Evolutionary conservation across 2,329 filamentous ascomycete genomes (phyloP).

Genomic region (Colletotrichum sansevieriae): DNA sequence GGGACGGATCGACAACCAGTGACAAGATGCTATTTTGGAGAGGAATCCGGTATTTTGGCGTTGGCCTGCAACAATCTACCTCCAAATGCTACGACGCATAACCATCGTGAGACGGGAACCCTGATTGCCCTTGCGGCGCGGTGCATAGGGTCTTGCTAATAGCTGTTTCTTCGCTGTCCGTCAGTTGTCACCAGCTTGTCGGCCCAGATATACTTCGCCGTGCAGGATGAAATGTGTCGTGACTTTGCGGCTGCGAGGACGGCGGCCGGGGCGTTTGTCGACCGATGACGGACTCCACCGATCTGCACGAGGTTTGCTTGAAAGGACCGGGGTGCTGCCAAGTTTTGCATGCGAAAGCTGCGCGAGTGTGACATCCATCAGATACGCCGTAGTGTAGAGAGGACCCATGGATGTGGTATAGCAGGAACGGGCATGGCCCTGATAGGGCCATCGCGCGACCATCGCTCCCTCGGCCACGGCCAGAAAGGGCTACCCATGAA

Average conservation of each 20-base stretch:
- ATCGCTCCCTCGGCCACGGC: conserved; percentile 20
- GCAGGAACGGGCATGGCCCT: conserved; percentile 8
- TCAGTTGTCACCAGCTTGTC: conserved; percentile 1
- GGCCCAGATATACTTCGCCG: conserved; percentile 9
- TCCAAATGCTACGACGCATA: not conserved
- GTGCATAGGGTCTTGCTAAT: conserved; percentile 37
- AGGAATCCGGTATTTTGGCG: conserved; percentile 25
- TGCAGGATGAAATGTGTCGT: conserved; percentile 13
- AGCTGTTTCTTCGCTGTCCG: not conserved
- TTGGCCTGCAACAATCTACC: conserved; percentile 9
- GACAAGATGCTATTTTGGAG: conserved; percentile 30
- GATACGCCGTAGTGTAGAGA: conserved; percentile 13
- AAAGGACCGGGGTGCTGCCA: conserved; percentile 35
- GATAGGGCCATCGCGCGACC: conserved; percentile 21
- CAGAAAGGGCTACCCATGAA: conserved; percentile 23
- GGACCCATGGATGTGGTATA: conserved; percentile 21
- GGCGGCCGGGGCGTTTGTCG: conserved; percentile 19
- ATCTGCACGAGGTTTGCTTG: conserved; percentile 35
- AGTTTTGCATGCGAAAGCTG: conserved; percentile 37
- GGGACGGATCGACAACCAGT: conserved; percentile 31
- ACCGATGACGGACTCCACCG: conserved; percentile 33
- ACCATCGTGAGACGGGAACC: conserved; percentile 21
- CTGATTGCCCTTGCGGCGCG: conserved; percentile 33
- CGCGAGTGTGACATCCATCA: conserved; percentile 25
- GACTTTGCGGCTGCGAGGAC: conserved; percentile 21